Conservation (phyloP, 164 flowering plant genomes). For the Warburgia ugandensis region DNA sequence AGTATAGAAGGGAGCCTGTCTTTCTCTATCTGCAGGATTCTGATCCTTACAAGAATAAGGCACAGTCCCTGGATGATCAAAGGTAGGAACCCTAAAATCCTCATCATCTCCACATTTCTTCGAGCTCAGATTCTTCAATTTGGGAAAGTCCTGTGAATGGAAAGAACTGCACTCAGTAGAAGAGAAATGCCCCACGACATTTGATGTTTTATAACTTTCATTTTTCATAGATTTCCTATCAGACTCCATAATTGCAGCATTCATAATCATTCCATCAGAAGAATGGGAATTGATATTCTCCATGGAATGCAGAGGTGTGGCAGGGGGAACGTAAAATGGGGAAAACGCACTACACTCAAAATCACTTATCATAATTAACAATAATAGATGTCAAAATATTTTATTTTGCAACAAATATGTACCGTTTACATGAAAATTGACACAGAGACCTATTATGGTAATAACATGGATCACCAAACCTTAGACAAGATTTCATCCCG, state of each 20-base stretch:
- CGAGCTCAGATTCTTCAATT: conserved; percentile 9
- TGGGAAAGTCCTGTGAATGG: conserved; percentile 9
- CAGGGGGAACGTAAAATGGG: conserved; percentile 20
- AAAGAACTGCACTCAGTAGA: conserved; percentile 10
- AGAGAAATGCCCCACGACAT: conserved; percentile 5
- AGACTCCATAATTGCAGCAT: conserved; percentile 11
- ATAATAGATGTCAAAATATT: too few species aligned
- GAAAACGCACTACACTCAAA: conserved; percentile 25
- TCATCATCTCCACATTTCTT: conserved; percentile 46
- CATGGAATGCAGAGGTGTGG: conserved; percentile 20
- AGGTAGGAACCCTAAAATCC: conserved; percentile 67
- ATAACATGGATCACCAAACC: too few species aligned
- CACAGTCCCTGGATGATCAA: conserved; percentile 21
- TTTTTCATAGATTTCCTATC: conserved; percentile 20
- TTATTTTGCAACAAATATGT: too few species aligned
- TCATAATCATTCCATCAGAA: conserved; percentile 20
- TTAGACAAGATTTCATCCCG: too few species aligned
- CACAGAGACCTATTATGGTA: too few species aligned
- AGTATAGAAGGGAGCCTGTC: conserved; percentile 16
- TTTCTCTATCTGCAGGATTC: conserved; percentile 16
- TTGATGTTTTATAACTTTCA: conserved; percentile 11
- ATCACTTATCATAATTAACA: too few species aligned
- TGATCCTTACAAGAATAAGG: conserved; percentile 16
- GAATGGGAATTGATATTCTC: conserved; percentile 25
- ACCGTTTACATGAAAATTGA: too few species aligned